A percentile compares a stretch with the other conserved stretches of the same genome.
Evolutionary conservation across 75 land plant genomes (phyloP).

Genomic region (Isoetes taiwanensis): DNA sequence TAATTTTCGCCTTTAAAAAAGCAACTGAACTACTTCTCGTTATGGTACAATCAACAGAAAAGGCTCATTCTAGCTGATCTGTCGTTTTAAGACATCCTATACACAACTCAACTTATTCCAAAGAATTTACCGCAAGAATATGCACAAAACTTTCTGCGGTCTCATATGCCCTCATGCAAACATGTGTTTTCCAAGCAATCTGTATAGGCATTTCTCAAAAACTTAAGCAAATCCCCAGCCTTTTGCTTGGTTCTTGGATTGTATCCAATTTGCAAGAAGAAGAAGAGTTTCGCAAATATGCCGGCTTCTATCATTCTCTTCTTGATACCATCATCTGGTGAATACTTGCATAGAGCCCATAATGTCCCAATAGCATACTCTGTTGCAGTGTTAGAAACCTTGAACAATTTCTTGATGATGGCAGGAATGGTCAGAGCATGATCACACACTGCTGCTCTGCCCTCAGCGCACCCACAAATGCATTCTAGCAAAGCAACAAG

Average conservation of each 20-base stretch:
- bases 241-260: conserved; percentile 5
- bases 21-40: too few species aligned
- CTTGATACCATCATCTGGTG: neutral
- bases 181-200: neutral
- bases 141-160: too few species aligned
- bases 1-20: too few species aligned
- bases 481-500: neutral
- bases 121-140: too few species aligned
- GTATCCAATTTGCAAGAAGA: neutral
- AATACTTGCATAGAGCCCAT: conserved; percentile 2
- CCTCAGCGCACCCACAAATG: conserved; percentile 3
- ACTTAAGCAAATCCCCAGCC: conserved; percentile 8
- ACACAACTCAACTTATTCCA: too few species aligned
- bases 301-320: neutral
- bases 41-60: too few species aligned
- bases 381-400: neutral
- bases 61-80: too few species aligned
- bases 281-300: neutral
- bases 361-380: neutral
- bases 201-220: neutral
- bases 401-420: neutral
- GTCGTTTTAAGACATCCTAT: too few species aligned
- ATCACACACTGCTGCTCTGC: neutral
- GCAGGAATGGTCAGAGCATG: neutral
- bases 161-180: too few species aligned